A percentile compares a stretch with the other conserved stretches of the same genome.
These are phyloP conservation scores for Mycena filopes DNA, from an alignment of 768 basidiomycete genomes.

Conservation along the genomic window DNA sequence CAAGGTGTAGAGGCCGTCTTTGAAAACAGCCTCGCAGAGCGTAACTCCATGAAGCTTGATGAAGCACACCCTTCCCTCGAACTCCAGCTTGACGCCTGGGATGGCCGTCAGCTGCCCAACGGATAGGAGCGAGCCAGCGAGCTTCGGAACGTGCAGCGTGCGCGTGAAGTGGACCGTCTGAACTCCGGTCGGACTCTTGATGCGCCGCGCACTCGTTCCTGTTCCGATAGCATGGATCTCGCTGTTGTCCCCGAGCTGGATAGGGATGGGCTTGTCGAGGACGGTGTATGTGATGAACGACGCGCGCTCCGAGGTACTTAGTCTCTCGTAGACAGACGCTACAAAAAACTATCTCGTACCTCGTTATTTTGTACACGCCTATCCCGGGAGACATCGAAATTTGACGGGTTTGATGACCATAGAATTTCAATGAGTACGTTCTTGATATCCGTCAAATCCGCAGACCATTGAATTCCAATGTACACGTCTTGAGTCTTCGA, in stretches of 20 bases:
- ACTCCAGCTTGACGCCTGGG: slow-evolving; percentile 12
- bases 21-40: not conserved
- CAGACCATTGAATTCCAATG: no score
- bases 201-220: not conserved
- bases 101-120: slow-evolving; percentile 1
- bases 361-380: no score
- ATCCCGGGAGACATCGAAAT: no score
- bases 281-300: not conserved
- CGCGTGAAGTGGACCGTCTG: not conserved
- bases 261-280: slow-evolving; percentile 8
- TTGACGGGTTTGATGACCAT: no score
- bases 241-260: slow-evolving; percentile 9
- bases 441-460: no score
- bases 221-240: not conserved
- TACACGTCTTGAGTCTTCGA: no score
- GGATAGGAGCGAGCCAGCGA: slow-evolving; percentile 4
- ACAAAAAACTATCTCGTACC: no score
- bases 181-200: not conserved
- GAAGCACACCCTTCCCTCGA: not conserved
- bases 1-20: slow-evolving; percentile 7
- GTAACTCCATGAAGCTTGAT: not conserved
- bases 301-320: not conserved
- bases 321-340: no score
- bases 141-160: slow-evolving; percentile 1
- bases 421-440: no score